Evolutionary conservation across 225 moss, liverwort and hornwort species (phyloP).

Genomic region (Physcomitrellopsis africana): DNA sequence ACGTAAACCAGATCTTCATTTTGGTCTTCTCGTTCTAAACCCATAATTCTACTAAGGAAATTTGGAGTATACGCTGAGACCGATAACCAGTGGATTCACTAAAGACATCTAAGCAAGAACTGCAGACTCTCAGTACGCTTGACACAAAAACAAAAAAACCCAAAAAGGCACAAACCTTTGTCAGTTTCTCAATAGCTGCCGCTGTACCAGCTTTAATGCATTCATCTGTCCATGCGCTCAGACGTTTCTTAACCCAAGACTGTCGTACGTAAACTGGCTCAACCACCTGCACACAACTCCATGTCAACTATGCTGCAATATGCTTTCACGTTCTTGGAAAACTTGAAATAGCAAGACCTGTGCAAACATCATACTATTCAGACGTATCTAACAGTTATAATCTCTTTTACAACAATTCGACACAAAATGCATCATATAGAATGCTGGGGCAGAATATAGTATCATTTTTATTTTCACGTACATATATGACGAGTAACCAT

Average conservation of each 20-base stretch:
- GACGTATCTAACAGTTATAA: conserved; percentile 1
- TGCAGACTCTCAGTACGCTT: not conserved
- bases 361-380: not conserved
- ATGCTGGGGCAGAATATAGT: not conserved
- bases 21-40: no score
- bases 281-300: conserved; percentile 63
- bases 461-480: no score
- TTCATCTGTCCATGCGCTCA: conserved; percentile 71
- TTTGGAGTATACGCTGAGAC: not conserved
- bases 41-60: no score
- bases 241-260: conserved; percentile 75
- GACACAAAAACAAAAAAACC: not conserved
- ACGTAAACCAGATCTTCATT: no score
- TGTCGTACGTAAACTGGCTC: conserved; percentile 68
- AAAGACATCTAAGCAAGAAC: conserved; percentile 6
- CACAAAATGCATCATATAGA: conserved; percentile 2
- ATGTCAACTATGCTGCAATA: conserved; percentile 3
- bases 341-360: not conserved
- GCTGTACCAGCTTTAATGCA: conserved; percentile 82
- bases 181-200: conserved; percentile 75
- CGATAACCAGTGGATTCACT: not conserved
- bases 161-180: conserved; percentile 57
- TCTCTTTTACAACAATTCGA: conserved; percentile 9
- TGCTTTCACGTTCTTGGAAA: not conserved
- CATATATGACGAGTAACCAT: not conserved